Evolutionary conservation across 768 basidiomycete species (phyloP), one percentile per base, ranked within the genome.

Genomic region (Hirschioporus abietinus): DNA sequence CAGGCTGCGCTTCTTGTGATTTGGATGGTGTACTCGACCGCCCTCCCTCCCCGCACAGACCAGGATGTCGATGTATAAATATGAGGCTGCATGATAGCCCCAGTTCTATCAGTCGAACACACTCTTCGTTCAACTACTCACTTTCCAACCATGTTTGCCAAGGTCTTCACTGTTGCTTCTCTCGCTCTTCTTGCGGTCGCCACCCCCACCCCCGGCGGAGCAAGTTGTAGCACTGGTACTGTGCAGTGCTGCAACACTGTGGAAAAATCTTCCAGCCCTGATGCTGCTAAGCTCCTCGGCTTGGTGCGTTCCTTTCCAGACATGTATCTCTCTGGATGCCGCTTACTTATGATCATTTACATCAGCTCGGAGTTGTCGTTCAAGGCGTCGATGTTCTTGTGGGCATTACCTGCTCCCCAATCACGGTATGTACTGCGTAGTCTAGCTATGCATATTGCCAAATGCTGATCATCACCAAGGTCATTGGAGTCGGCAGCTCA

Each of bases 321-420:
- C 20, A 15, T 52, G 42, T 52, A 15, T 52, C 42, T 52, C 15
- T 52, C 12, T 10, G 42, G 6, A 52, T 12, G 42, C 12, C 20
- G 1, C 42, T 52, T 12, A 20, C 42, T 30, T 8, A 52, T 20
- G 3, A 52, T 3, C 20, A 52, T 10, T 15, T 20, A 1, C 12
- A 52, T 5, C 42, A 52, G 42, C 42, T 52, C 42, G 42, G 42
- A 2, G 42, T 52, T 12, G 42, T 52, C 42, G 15, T 52, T 10
- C 15, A 20, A 10, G 42, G 42, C 20, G 42, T 52, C 35, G 68
- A 69, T 27, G 72, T 52, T 35, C 27, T 69, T 18, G 34, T 74
- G 52, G 74, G 72, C 17, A 6, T 72, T 36, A 35, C 57, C 58
- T 75, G 74, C 70, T 65, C 63, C 23, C 73, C 73, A 30, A 72